Percentiles rank a stretch among this genome's conserved stretches.
These are phyloP conservation scores for Amylostereum areolatum DNA, from an alignment of 1,284 basidiomycete genomes.

Conservation along the genomic window DNA sequence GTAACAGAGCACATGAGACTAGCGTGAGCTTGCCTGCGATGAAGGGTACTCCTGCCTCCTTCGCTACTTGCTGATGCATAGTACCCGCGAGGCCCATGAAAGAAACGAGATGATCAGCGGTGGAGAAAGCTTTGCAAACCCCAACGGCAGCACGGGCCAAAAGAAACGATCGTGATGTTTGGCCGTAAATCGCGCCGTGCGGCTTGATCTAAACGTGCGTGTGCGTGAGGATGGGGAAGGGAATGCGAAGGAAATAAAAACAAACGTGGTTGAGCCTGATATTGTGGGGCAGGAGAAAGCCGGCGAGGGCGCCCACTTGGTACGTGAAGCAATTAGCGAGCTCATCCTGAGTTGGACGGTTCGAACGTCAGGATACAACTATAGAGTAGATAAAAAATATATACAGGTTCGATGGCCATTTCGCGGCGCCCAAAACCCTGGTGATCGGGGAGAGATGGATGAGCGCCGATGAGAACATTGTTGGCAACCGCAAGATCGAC, in stretches of 20 bases:
- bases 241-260: constrained; percentile 1
- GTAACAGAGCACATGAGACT: background rate
- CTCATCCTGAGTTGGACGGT: constrained; percentile 36
- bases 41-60: constrained; percentile 47
- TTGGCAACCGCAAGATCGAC: constrained; percentile 47
- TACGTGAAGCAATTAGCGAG: constrained; percentile 53
- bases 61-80: constrained; percentile 46
- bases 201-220: constrained; percentile 34
- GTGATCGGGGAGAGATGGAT: constrained; percentile 55
- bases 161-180: constrained; percentile 43
- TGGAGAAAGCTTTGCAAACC: constrained; percentile 40
- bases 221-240: background rate
- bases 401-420: constrained; percentile 52
- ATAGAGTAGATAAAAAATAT: background rate
- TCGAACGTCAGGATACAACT: background rate
- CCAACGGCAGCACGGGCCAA: constrained; percentile 46
- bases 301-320: constrained; percentile 54
- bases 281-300: constrained; percentile 46
- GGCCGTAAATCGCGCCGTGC: constrained; percentile 54
- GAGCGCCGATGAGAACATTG: constrained; percentile 49
- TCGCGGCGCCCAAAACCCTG: constrained; percentile 62
- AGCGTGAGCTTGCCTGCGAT: constrained; percentile 42
- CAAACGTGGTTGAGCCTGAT: constrained; percentile 46
- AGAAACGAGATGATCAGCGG: constrained; percentile 27
- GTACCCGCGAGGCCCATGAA: constrained; percentile 59